Percentiles rank a stretch among this genome's conserved stretches.
Evolutionary conservation across 108 stramenopile species (phyloP).

Genomic region (Cyclotella cryptica): DNA sequence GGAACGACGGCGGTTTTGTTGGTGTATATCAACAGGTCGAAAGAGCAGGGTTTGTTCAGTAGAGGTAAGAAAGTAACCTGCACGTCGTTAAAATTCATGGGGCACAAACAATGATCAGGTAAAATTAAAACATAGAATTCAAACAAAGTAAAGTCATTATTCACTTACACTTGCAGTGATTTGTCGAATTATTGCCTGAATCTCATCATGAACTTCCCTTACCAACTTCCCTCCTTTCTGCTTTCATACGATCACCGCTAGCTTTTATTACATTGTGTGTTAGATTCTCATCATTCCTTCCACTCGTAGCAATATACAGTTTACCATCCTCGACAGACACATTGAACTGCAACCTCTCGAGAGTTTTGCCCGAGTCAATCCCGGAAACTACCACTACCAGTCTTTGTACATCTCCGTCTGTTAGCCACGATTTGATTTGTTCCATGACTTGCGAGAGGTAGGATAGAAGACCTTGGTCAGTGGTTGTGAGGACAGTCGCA

Average conservation of each 20-base stretch:
- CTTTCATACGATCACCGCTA: neutral
- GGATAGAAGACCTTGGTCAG: constrained; percentile 89
- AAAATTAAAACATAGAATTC: neutral
- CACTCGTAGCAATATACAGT: constrained; percentile 18
- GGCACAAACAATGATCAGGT: neutral
- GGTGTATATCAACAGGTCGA: constrained; percentile 97
- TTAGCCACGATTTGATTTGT: constrained; percentile 93
- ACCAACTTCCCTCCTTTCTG: constrained; percentile 70
- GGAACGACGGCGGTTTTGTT: constrained; percentile 90
- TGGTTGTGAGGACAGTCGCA: constrained; percentile 96
- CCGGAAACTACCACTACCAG: constrained; percentile 97
- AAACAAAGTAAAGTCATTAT: neutral
- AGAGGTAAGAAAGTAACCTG: constrained; percentile 96
- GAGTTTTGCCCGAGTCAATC: constrained; percentile 91
- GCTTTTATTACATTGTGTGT: constrained; percentile 30
- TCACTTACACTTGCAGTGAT: constrained; percentile 91
- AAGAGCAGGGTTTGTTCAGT: constrained; percentile 96
- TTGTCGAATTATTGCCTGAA: constrained; percentile 98
- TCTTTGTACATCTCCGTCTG: constrained; percentile 89
- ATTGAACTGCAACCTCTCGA: constrained; percentile 99
- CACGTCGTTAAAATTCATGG: neutral
- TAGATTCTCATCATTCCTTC: constrained; percentile 18
- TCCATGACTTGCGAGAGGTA: constrained; percentile 92
- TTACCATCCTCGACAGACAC: constrained; percentile 70
- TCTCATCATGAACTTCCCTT: constrained; percentile 96